These are phyloP conservation scores for Rhynchospora pubera DNA, from an alignment of 176 grass and related monocot genomes.

Conservation along the genomic window DNA sequence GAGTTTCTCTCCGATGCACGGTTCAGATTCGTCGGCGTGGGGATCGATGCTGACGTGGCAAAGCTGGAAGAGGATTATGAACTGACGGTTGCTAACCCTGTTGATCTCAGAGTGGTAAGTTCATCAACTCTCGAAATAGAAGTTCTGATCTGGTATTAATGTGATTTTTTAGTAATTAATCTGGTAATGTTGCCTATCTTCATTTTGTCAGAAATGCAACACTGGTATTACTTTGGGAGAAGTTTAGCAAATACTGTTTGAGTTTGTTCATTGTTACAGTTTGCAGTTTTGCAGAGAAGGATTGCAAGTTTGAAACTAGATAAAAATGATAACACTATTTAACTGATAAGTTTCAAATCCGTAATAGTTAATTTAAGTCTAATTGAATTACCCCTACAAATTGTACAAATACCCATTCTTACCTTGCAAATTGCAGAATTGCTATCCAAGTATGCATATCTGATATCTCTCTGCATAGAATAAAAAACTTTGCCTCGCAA, in stretches of 20 bases:
- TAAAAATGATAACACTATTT: background rate
- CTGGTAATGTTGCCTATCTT: background rate
- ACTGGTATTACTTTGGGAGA: background rate
- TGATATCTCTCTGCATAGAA: background rate
- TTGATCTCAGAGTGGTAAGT: constrained; percentile 1
- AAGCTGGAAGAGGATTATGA: constrained; percentile 26
- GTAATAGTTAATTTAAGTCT: background rate
- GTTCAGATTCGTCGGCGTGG: constrained; percentile 45
- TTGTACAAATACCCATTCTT: background rate
- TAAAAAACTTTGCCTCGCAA: background rate
- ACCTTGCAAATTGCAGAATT: background rate
- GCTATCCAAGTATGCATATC: background rate
- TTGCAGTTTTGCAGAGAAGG: background rate
- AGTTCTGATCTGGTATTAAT: background rate
- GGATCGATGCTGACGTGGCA: constrained; percentile 15
- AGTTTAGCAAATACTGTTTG: background rate
- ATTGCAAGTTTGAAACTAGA: too few relatives aligned
- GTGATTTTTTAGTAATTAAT: background rate
- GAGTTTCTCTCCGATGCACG: constrained; percentile 31
- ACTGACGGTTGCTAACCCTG: constrained; percentile 5
- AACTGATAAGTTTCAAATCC: background rate
- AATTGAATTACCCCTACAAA: background rate
- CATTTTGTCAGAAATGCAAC: background rate
- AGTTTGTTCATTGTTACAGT: background rate
- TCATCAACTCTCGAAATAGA: background rate